phyloP scores from a whole-genome alignment of 2,329 filamentous ascomycete genomes.

The Xylariaceae sp. region DNA sequence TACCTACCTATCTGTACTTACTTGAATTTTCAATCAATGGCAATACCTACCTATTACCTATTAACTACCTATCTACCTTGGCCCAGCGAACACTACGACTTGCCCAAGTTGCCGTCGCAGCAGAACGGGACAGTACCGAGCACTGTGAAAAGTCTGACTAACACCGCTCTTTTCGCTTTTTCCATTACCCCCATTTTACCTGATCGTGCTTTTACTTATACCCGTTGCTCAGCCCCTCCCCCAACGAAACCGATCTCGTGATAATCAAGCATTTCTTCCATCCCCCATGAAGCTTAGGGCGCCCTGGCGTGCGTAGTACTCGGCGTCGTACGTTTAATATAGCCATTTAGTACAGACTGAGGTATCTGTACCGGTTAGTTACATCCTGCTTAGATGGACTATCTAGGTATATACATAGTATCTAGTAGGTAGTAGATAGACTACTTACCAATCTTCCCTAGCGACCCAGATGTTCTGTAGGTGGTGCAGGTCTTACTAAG shows the following conservation, averaged over 20 bases:
- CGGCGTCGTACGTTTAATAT: too few species aligned
- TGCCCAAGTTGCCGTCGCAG: conserved; percentile 9
- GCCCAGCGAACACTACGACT: background rate
- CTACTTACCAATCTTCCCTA: too few species aligned
- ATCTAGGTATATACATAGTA: too few species aligned
- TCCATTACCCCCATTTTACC: conserved; percentile 32
- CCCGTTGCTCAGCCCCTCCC: conserved; percentile 23
- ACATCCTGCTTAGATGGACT: background rate
- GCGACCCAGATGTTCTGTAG: too few species aligned
- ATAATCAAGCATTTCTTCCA: conserved; percentile 19
- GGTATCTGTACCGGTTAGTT: background rate
- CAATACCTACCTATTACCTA: too few species aligned
- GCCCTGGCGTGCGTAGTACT: background rate
- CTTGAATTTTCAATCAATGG: too few species aligned
- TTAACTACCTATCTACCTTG: too few species aligned
- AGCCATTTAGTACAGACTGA: too few species aligned
- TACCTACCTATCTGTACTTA: too few species aligned
- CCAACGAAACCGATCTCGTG: conserved; percentile 24
- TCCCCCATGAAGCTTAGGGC: conserved; percentile 9
- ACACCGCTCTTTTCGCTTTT: conserved; percentile 21
- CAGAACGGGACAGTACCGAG: conserved; percentile 11
- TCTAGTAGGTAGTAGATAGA: too few species aligned
- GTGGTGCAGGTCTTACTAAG: too few species aligned
- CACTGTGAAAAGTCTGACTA: conserved; percentile 21
- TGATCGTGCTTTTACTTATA: conserved; percentile 23